phyloP scores from a whole-genome alignment of 1,284 basidiomycete species.

The Sutorius eximius region DNA sequence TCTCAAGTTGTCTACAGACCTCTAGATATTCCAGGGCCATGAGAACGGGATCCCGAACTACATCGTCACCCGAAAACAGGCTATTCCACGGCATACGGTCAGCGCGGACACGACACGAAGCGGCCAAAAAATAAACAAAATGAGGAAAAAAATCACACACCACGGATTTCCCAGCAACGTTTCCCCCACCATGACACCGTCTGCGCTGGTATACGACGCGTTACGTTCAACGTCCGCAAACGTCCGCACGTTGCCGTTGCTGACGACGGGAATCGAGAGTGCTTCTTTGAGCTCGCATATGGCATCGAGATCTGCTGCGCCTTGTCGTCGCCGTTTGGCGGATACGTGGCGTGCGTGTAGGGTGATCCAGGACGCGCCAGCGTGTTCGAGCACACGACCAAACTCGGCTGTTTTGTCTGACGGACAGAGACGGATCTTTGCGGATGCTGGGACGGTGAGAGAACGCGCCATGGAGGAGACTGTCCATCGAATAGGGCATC shows the following conservation, averaged over 20 bases:
- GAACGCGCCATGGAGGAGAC: slow-evolving; percentile 61
- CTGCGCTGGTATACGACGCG: slow-evolving; percentile 55
- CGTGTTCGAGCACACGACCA: slow-evolving; percentile 54
- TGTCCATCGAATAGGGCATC: slow-evolving; percentile 1
- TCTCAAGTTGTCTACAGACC: slow-evolving; percentile 50
- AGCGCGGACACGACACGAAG: neutral
- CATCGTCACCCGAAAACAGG: slow-evolving; percentile 49
- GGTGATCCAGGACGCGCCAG: slow-evolving; percentile 65
- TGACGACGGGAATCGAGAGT: slow-evolving; percentile 59
- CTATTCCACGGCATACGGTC: slow-evolving; percentile 30
- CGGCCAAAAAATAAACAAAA: neutral
- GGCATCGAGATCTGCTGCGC: slow-evolving; percentile 61
- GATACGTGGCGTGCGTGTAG: slow-evolving; percentile 74
- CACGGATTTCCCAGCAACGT: slow-evolving; percentile 67
- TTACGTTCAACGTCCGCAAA: slow-evolving; percentile 59
- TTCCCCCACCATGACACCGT: slow-evolving; percentile 79
- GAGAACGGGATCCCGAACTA: slow-evolving; percentile 56
- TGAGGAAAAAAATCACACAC: slow-evolving; percentile 26
- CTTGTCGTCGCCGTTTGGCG: slow-evolving; percentile 62
- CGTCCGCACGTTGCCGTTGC: slow-evolving; percentile 73
- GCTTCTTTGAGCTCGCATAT: slow-evolving; percentile 55
- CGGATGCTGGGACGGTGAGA: slow-evolving; percentile 59
- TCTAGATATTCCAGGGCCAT: slow-evolving; percentile 65
- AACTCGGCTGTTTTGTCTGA: slow-evolving; percentile 54
- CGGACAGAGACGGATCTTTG: slow-evolving; percentile 61